Conservation (phyloP, 2,329 filamentous ascomycete genomes). For the Exophiala dermatitidis region DNA sequence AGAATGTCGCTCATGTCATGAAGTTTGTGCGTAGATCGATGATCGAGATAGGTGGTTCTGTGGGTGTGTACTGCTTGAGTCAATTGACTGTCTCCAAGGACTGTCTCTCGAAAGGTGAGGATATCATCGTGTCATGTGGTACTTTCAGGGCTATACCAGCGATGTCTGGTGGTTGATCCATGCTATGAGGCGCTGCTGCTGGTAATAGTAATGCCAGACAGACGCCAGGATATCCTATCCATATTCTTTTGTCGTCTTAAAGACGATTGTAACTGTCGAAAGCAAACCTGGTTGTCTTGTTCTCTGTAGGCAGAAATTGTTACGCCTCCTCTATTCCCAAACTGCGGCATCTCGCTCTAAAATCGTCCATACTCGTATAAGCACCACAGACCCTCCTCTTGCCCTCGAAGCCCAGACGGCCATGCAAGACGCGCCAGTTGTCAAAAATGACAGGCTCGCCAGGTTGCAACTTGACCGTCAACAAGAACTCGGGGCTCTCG, state of each 20-base stretch:
- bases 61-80: too few relatives aligned
- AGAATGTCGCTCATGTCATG: too few relatives aligned
- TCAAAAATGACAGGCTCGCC: conserved; percentile 82
- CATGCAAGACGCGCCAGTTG: conserved; percentile 92
- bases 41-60: too few relatives aligned
- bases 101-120: too few relatives aligned
- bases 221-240: too few relatives aligned
- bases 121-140: too few relatives aligned
- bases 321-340: conserved; percentile 10
- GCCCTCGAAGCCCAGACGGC: conserved; percentile 73
- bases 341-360: conserved; percentile 17
- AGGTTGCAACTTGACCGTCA: conserved; percentile 73
- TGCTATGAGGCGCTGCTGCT: too few relatives aligned
- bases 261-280: background rate
- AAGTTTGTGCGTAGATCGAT: too few relatives aligned
- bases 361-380: conserved; percentile 55
- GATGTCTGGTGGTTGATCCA: too few relatives aligned
- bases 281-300: background rate
- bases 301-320: background rate
- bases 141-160: too few relatives aligned
- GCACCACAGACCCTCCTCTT: conserved; percentile 82
- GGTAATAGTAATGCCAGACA: too few relatives aligned
- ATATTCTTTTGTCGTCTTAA: background rate
- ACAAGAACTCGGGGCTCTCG: conserved; percentile 57
- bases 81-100: too few relatives aligned